Conservation (phyloP, 2,329 filamentous ascomycete genomes). For the Talaromyces sp. region DNA sequence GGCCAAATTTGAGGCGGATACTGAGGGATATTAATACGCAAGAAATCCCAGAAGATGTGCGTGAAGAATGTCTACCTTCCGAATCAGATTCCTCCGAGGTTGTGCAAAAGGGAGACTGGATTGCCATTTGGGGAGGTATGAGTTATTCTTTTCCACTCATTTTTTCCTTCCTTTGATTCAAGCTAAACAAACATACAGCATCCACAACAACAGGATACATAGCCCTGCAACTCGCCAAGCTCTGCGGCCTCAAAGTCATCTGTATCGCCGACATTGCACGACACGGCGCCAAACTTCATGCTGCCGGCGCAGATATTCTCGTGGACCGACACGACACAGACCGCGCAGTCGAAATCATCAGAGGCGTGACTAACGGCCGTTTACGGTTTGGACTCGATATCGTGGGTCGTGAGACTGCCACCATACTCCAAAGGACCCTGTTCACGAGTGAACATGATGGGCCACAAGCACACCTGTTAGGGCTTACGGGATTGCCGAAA, state of each 20-base stretch:
- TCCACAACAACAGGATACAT: slow-evolving; percentile 68
- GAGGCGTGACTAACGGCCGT: slow-evolving; percentile 52
- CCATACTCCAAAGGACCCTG: slow-evolving; percentile 53
- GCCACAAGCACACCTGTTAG: slow-evolving; percentile 56
- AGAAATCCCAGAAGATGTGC: slow-evolving; percentile 57
- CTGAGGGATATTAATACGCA: slow-evolving; percentile 34
- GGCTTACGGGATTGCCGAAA: slow-evolving; percentile 65
- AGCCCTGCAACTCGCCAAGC: slow-evolving; percentile 62
- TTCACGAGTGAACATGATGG: slow-evolving; percentile 14
- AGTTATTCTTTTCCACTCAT: neutral
- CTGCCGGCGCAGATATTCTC: slow-evolving; percentile 57
- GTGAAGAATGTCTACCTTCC: slow-evolving; percentile 56
- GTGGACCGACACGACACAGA: slow-evolving; percentile 64
- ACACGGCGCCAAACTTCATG: slow-evolving; percentile 57
- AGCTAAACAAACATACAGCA: slow-evolving; percentile 28
- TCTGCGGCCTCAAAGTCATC: slow-evolving; percentile 61
- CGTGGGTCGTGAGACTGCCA: slow-evolving; percentile 60
- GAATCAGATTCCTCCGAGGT: slow-evolving; percentile 49
- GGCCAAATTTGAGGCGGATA: slow-evolving; percentile 8
- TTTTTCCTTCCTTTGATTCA: neutral
- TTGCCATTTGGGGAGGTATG: slow-evolving; percentile 67
- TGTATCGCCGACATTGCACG: slow-evolving; percentile 63
- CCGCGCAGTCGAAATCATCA: slow-evolving; percentile 63
- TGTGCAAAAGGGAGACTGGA: slow-evolving; percentile 60
- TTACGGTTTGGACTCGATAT: slow-evolving; percentile 68